A percentile compares a stretch with the other conserved stretches of the same genome.
Evolutionary conservation across 306 rosid genomes (phyloP).

Genomic region (Aeschynomene evenia): DNA sequence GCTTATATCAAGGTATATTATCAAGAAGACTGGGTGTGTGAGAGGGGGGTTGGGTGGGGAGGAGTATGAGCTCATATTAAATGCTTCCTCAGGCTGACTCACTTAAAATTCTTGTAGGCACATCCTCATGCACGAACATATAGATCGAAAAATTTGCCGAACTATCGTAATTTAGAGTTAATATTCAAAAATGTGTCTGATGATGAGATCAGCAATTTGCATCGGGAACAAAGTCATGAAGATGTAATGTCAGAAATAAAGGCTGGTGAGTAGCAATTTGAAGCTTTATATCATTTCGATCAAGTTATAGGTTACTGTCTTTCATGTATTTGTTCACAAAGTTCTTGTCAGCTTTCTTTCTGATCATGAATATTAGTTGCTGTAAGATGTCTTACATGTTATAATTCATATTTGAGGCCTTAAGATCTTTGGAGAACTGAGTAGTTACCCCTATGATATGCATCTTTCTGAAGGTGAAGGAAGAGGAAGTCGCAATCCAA

Average conservation of each 20-base stretch:
- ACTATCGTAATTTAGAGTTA: conserved; percentile 58
- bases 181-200: conserved; percentile 50
- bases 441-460: conserved; percentile 13
- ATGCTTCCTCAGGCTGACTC: conserved; percentile 18
- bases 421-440: conserved; percentile 17
- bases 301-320: neutral
- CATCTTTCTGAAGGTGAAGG: conserved; percentile 46
- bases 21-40: neutral
- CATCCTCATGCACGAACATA: conserved; percentile 63
- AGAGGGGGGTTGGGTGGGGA: conserved; percentile 5
- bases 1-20: conserved; percentile 63
- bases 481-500: conserved; percentile 38
- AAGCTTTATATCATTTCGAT: neutral
- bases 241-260: conserved; percentile 41
- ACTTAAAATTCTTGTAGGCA: conserved; percentile 40
- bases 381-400: conserved; percentile 12
- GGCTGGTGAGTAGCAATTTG: conserved; percentile 48
- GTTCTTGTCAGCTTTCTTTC: neutral
- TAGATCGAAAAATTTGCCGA: conserved; percentile 68
- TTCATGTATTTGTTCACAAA: neutral
- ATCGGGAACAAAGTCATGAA: conserved; percentile 40
- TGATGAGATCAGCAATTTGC: conserved; percentile 39
- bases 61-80: conserved; percentile 2
- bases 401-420: conserved; percentile 22
- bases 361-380: neutral